phyloP scores from a whole-genome alignment of 2,329 filamentous ascomycete genomes.

The Pseudocercospora fijiensis region DNA sequence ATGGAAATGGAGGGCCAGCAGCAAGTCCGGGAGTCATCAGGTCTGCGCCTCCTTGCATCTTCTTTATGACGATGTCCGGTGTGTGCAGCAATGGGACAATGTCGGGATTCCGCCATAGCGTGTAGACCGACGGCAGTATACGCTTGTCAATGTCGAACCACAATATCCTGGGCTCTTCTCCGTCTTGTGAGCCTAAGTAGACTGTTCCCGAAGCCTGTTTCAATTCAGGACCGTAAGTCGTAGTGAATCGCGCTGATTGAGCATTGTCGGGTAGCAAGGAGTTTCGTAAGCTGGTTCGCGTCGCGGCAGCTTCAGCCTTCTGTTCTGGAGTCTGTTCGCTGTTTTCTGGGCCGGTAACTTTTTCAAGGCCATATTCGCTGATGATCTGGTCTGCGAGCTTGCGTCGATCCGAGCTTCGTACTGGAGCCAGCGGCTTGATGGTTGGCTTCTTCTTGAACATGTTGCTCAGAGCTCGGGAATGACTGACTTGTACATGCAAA shows the following conservation, averaged over 20 bases:
- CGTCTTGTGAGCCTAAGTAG: slow-evolving; percentile 61
- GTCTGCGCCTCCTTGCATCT: slow-evolving; percentile 64
- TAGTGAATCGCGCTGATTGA: slow-evolving; percentile 63
- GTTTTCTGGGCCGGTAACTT: slow-evolving; percentile 20
- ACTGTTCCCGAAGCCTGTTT: slow-evolving; percentile 62
- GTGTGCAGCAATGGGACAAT: slow-evolving; percentile 65
- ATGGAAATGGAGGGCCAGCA: slow-evolving; percentile 63
- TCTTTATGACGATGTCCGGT: slow-evolving; percentile 60
- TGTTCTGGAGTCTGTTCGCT: slow-evolving; percentile 43
- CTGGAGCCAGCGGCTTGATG: slow-evolving; percentile 65
- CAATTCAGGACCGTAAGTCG: slow-evolving; percentile 62
- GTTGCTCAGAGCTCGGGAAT: neutral
- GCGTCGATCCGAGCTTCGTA: slow-evolving; percentile 66
- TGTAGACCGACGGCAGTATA: slow-evolving; percentile 60
- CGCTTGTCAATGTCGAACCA: slow-evolving; percentile 64
- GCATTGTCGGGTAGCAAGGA: slow-evolving; percentile 63
- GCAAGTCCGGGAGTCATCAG: slow-evolving; percentile 68
- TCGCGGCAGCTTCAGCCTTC: slow-evolving; percentile 45
- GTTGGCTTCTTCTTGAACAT: slow-evolving; percentile 44
- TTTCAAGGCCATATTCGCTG: slow-evolving; percentile 55
- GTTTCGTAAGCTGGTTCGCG: slow-evolving; percentile 56
- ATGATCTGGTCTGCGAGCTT: slow-evolving; percentile 68
- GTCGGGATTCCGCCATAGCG: slow-evolving; percentile 63
- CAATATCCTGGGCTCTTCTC: slow-evolving; percentile 58
- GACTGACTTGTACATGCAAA: slow-evolving; percentile 7